Conservation (phyloP, 495 filamentous ascomycete genomes). For the Penicillium malachiteum region DNA sequence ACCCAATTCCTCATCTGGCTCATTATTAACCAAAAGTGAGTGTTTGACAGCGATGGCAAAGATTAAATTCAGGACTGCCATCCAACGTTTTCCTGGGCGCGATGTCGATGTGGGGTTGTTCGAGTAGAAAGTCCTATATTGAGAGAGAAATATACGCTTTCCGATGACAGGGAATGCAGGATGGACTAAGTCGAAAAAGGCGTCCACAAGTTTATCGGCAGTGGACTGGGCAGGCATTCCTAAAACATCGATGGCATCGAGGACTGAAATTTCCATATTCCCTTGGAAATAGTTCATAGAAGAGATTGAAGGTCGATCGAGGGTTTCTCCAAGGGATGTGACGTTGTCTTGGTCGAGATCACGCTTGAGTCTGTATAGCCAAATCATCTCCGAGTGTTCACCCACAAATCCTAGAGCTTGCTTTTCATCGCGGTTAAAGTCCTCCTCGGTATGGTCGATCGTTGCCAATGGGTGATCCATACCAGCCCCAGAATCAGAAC, state of each 20-base stretch:
- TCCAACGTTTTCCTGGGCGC: constrained; percentile 50
- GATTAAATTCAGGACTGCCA: constrained; percentile 62
- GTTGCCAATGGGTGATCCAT: constrained; percentile 45
- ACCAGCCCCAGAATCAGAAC: constrained; percentile 19
- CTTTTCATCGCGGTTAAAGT: constrained; percentile 54
- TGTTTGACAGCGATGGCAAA: constrained; percentile 62
- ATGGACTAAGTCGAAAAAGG: constrained; percentile 58
- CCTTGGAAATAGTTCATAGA: constrained; percentile 58
- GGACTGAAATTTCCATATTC: constrained; percentile 44
- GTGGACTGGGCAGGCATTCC: constrained; percentile 48
- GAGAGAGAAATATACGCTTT: constrained; percentile 41
- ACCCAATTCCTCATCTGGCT: constrained; percentile 34
- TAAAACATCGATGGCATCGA: constrained; percentile 45
- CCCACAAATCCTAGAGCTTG: constrained; percentile 60
- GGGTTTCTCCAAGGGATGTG: constrained; percentile 13
- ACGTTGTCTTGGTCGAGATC: constrained; percentile 29
- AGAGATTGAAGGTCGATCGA: constrained; percentile 31
- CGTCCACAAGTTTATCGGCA: constrained; percentile 53
- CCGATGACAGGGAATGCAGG: constrained; percentile 59
- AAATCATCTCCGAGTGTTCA: constrained; percentile 61
- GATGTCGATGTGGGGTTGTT: constrained; percentile 18
- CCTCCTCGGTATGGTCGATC: constrained; percentile 56
- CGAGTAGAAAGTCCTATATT: constrained; percentile 42
- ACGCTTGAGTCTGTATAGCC: constrained; percentile 53
- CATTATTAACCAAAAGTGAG: constrained; percentile 37